These are phyloP conservation scores for Aureobasidium sp. DNA, from an alignment of 2,329 filamentous ascomycete genomes.

Conservation along the genomic window DNA sequence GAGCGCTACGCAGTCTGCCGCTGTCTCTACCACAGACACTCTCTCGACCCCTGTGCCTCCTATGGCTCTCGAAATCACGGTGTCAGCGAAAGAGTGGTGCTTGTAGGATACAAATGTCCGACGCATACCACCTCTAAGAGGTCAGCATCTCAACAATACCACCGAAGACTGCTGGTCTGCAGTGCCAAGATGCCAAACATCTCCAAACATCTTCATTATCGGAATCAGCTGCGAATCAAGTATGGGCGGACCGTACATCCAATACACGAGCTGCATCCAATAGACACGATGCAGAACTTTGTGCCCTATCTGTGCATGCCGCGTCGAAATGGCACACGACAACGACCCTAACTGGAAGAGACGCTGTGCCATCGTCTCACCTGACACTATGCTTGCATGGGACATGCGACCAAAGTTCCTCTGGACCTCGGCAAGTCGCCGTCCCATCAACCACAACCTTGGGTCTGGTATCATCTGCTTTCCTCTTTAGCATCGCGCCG, in stretches of 20 bases:
- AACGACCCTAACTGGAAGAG: neutral
- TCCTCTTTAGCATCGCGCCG: neutral
- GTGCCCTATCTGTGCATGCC: neutral
- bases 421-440: neutral
- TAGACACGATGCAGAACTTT: neutral
- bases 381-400: neutral
- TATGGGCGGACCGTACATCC: neutral
- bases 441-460: neutral
- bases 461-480: neutral
- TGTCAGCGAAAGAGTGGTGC: slow-evolving; percentile 66
- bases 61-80: slow-evolving; percentile 67
- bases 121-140: neutral
- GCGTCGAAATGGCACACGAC: neutral
- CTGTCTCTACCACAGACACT: slow-evolving; percentile 82
- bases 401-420: neutral
- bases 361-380: neutral
- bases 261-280: neutral
- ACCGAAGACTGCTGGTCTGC: neutral
- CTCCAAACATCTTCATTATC: neutral
- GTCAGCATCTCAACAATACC: neutral
- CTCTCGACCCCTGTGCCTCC: slow-evolving; percentile 71
- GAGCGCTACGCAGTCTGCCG: slow-evolving; percentile 81
- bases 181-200: neutral
- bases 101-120: slow-evolving; percentile 74
- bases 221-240: neutral